Evolutionary conservation across 192 early-diverging fungal species (phyloP), one percentile per base, ranked within the genome.

Genomic region (Phlyctochytrium bullatum): DNA sequence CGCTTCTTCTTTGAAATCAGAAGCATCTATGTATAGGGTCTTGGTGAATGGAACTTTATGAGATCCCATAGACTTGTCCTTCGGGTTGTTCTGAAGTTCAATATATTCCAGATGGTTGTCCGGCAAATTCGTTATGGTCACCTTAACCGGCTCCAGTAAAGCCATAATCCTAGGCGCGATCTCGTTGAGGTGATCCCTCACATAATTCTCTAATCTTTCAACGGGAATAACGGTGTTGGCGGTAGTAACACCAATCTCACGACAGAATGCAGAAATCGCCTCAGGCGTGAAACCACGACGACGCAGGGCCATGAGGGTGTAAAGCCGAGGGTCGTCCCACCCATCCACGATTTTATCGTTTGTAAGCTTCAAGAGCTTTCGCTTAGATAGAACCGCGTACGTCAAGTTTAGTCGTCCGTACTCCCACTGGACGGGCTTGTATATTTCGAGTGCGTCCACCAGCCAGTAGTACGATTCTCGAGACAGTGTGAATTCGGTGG

Each of bases 351-450:
- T 64, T 12, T 80, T 79, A 53, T 90, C 89, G 57, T 87, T 88
- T 69, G 93, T 91, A 62, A 99, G 81, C 87, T 92, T 88, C 53
- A 88, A 88, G 59, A 99, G 88, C 87, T 98, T 98, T 64, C 98
- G 90, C 86, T 99, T 99, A 52, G 96, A 98, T 77, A 96, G 87
- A 68, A 99, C 79, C 0, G 94, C 96, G 82, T 94, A 89, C 53
- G 94, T 92, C 61, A 99, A 84, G 68, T 89, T 94, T 47, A 99
- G 79, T 56, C 98, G 88, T 36, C 95, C 94, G 68, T 93, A 98
- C 80, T 99, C 98, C 94, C 95, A 99, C 83, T 99, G 98, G 28
- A 99, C 95, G 27, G 98, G 98, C 81, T 99, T 99, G 85, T 99
- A 99, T 1, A 99, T 85, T 73, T 96, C 93, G 29, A 98, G 80